phyloP scores from a whole-genome alignment of 306 rosid genomes.

The Delonix regia region DNA sequence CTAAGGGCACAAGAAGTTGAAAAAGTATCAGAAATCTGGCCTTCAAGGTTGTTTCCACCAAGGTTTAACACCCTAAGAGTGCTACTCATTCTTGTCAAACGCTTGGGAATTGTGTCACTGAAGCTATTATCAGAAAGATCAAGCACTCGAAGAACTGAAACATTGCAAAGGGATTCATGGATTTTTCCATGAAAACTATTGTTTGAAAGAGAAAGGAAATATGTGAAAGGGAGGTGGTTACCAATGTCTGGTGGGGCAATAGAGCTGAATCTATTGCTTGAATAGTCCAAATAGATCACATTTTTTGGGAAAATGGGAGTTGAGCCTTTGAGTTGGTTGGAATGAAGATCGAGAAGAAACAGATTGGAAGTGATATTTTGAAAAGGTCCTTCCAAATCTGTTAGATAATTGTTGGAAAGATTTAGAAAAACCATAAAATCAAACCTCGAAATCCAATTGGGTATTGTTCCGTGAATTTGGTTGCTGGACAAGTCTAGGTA shows the following conservation, averaged over 20 bases:
- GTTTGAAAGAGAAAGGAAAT: constrained; percentile 25
- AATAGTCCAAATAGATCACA: constrained; percentile 39
- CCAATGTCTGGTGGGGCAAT: constrained; percentile 26
- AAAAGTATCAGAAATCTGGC: constrained; percentile 17
- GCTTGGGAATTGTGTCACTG: constrained; percentile 31
- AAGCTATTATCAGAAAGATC: constrained; percentile 45
- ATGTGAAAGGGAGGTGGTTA: background rate
- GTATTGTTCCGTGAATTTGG: constrained; percentile 46
- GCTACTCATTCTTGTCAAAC: constrained; percentile 1
- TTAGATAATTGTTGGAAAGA: constrained; percentile 55
- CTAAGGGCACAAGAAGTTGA: constrained; percentile 16
- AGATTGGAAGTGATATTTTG: constrained; percentile 3
- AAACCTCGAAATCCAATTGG: constrained; percentile 61
- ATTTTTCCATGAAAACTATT: constrained; percentile 23
- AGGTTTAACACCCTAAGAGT: constrained; percentile 28
- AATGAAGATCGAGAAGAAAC: constrained; percentile 44
- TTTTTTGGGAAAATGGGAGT: constrained; percentile 5
- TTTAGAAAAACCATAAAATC: constrained; percentile 25
- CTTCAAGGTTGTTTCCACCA: constrained; percentile 27
- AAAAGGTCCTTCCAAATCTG: constrained; percentile 34
- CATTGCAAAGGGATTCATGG: constrained; percentile 32
- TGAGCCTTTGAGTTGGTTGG: constrained; percentile 46
- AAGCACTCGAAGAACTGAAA: constrained; percentile 26
- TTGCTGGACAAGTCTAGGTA: constrained; percentile 54
- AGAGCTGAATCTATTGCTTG: constrained; percentile 46